Evolutionary conservation across 2,329 filamentous ascomycete genomes (phyloP), one percentile per base, ranked within the genome.

Genomic region (Penicillium thymicola): DNA sequence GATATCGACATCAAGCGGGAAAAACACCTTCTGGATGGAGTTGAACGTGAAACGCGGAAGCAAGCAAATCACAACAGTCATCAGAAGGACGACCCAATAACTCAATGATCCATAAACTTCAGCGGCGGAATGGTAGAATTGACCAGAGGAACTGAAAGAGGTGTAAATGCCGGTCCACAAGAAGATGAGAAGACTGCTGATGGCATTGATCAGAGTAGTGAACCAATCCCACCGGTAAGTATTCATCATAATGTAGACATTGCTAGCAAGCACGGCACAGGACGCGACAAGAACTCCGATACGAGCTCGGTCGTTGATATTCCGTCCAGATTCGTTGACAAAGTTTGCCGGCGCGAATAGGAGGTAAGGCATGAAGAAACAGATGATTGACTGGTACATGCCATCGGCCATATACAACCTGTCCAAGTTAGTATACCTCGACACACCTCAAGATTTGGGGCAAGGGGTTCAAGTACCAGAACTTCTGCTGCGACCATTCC

Each of bases 181-280:
- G 81, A 92, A 99, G 69, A 97, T 85, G 67, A 97, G 84, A 30
- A 97, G 73, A 60, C 89, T 89, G 76, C 92, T 96, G 73, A 97
- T 83, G 25, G 77, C 76, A 50, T 95, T 88, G 60, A 97, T 88
- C 57, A 96, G 79, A 23, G 92, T 76, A 76, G 95, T 95, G 67
- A 99, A 81, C 93, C 93, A 99, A 73, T 99, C 94, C 94, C 94
- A 99, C 59, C 93, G 86, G 75, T 96, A 97, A 0, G 90, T 95
- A 76, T 99, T 99, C 78, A 97, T 86, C 62, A 99, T 80, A 65
- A 99, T 90, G 78, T 97, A 99, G 57, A 88, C 79, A 75, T 99
- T 99, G 79, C 96, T 95, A 40, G 90, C 88, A 64, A 96, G 78
- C 57, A 99, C 87, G 7, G 90, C 87, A 14, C 90, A 89, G 55